These are phyloP conservation scores for Leptographium lundbergii DNA, from an alignment of 2,329 filamentous ascomycete genomes.

Conservation along the genomic window DNA sequence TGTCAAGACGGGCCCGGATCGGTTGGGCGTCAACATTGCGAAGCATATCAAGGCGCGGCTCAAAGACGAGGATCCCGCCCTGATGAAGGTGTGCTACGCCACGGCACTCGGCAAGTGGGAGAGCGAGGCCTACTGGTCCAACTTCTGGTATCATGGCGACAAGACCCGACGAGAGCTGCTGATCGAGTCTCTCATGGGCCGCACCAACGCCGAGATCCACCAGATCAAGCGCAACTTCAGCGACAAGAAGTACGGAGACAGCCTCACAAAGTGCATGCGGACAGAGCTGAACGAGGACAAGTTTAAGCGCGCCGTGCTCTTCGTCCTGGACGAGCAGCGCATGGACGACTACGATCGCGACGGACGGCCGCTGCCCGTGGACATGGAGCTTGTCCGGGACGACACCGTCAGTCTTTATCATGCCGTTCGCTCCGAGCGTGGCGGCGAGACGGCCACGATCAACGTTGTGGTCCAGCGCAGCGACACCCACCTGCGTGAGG, in stretches of 20 bases:
- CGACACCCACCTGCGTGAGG: constrained; percentile 69
- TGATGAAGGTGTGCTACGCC: constrained; percentile 86
- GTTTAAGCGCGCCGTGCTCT: constrained; percentile 77
- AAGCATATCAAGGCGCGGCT: constrained; percentile 70
- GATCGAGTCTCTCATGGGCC: constrained; percentile 86
- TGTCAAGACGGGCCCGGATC: constrained; percentile 62
- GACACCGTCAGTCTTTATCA: constrained; percentile 62
- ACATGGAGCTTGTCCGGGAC: constrained; percentile 48
- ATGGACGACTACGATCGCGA: constrained; percentile 68
- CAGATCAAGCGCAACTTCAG: constrained; percentile 79
- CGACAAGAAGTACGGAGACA: constrained; percentile 84
- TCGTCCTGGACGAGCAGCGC: constrained; percentile 68
- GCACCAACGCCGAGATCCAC: constrained; percentile 74
- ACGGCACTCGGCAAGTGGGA: constrained; percentile 85
- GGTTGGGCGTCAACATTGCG: constrained; percentile 70
- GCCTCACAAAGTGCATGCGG: constrained; percentile 72
- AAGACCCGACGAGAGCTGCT: constrained; percentile 75
- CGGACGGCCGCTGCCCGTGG: constrained; percentile 43
- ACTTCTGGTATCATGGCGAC: constrained; percentile 91
- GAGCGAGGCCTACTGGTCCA: constrained; percentile 93
- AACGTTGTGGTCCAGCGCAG: constrained; percentile 69
- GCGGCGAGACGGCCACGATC: constrained; percentile 81
- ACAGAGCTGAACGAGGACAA: constrained; percentile 91
- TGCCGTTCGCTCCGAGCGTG: constrained; percentile 58
- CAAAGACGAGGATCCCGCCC: constrained; percentile 59